A percentile compares a stretch with the other conserved stretches of the same genome.
These are phyloP conservation scores for Bipolaris zeicola DNA, from an alignment of 2,329 filamentous ascomycete species.

Conservation along the genomic window DNA sequence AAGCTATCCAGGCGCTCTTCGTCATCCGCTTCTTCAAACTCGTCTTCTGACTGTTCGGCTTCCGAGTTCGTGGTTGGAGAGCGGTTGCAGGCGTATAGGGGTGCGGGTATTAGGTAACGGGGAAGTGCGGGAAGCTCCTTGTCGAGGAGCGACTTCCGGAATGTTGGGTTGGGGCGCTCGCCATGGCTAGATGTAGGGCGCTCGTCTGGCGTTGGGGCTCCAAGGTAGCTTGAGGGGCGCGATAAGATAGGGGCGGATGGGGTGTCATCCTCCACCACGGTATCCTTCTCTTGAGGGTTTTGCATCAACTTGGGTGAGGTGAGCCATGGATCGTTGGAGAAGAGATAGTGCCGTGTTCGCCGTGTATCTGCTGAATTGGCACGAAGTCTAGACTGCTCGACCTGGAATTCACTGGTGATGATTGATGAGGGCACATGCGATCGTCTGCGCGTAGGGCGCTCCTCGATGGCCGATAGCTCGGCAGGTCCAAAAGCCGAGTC, in stretches of 20 bases:
- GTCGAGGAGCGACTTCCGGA: conserved; percentile 27
- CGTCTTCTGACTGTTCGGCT: conserved; percentile 15
- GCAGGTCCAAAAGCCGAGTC: conserved; percentile 23
- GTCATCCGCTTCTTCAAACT: conserved; percentile 23
- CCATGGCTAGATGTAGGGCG: conserved; percentile 42
- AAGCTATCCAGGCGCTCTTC: conserved; percentile 17
- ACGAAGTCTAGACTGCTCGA: conserved; percentile 26
- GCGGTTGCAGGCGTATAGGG: conserved; percentile 34
- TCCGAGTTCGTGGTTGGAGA: conserved; percentile 12
- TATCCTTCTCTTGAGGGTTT: conserved; percentile 17
- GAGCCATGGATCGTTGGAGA: conserved; percentile 39
- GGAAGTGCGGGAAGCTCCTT: conserved; percentile 42
- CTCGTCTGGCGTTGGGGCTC: conserved; percentile 19
- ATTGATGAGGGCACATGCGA: conserved; percentile 29
- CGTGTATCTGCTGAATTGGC: conserved; percentile 41
- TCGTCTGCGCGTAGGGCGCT: conserved; percentile 19
- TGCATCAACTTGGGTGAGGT: conserved; percentile 30
- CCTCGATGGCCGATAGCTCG: conserved; percentile 15
- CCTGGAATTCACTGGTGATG: conserved; percentile 19
- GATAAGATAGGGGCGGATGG: conserved; percentile 30
- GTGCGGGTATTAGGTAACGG: conserved; percentile 36
- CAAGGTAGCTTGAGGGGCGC: conserved; percentile 23
- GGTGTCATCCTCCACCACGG: conserved; percentile 20
- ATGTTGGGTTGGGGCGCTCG: conserved; percentile 16
- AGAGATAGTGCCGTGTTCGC: conserved; percentile 30